Conservation (phyloP, 768 basidiomycete genomes). For the Austroboletus festivus region DNA sequence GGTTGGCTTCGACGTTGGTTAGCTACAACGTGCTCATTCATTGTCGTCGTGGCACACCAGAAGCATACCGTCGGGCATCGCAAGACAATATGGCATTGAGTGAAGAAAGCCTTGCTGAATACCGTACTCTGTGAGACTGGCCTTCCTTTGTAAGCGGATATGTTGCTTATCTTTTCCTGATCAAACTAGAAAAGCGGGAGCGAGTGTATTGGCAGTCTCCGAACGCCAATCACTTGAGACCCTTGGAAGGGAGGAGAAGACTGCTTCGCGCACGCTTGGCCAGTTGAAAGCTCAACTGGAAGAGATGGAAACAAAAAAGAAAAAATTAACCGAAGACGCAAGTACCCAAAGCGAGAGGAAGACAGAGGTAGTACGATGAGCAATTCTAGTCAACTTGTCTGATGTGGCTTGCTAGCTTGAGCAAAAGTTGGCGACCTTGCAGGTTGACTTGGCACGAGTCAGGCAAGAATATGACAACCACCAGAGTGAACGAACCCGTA, state of each 20-base stretch:
- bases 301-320: slow-evolving; percentile 55
- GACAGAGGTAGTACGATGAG: slow-evolving; percentile 44
- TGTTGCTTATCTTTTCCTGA: slow-evolving; percentile 2
- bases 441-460: slow-evolving; percentile 58
- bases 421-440: slow-evolving; percentile 50
- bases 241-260: slow-evolving; percentile 80
- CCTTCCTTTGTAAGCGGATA: not conserved
- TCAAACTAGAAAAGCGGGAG: slow-evolving; percentile 64
- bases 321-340: slow-evolving; percentile 55
- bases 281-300: slow-evolving; percentile 70
- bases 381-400: not conserved
- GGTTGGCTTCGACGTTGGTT: slow-evolving; percentile 42
- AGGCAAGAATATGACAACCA: slow-evolving; percentile 83
- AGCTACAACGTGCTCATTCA: not conserved
- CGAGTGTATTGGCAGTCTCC: slow-evolving; percentile 75
- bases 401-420: slow-evolving; percentile 43
- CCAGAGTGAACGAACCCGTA: slow-evolving; percentile 76
- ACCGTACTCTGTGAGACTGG: slow-evolving; percentile 36
- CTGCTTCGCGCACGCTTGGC: slow-evolving; percentile 55
- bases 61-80: slow-evolving; percentile 70
- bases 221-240: slow-evolving; percentile 86
- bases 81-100: slow-evolving; percentile 75
- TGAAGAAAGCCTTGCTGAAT: slow-evolving; percentile 84
- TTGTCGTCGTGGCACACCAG: slow-evolving; percentile 36
- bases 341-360: slow-evolving; percentile 47